Percentiles rank a stretch among this genome's conserved stretches.
phyloP scores from a whole-genome alignment of 257 asterid species.

The Fraxinus pennsylvanica region DNA sequence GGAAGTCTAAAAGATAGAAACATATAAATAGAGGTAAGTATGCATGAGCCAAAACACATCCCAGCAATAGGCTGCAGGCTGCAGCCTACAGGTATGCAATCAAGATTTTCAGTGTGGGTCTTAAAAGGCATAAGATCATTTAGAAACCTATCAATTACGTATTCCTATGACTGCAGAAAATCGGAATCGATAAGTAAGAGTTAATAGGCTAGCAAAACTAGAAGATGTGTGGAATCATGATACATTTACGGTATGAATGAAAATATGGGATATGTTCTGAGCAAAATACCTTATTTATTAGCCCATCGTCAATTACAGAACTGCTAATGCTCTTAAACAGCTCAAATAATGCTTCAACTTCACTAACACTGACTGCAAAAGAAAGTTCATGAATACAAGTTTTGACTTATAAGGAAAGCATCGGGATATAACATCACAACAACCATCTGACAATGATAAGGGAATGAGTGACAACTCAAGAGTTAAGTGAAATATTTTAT shows the following conservation, averaged over 20 bases:
- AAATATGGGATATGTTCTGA: neutral
- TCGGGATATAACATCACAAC: conserved; percentile 12
- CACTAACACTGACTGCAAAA: conserved; percentile 95
- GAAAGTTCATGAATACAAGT: conserved; percentile 16
- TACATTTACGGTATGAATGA: neutral
- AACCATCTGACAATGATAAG: conserved; percentile 8
- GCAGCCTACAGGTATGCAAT: neutral
- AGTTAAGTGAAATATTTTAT: conserved; percentile 4
- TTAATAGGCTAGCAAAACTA: neutral
- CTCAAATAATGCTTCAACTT: conserved; percentile 98
- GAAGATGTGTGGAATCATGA: neutral
- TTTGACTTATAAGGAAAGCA: conserved; percentile 2
- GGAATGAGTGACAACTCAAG: conserved; percentile 11
- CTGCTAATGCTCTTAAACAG: conserved; percentile 96
- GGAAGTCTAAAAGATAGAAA: conserved; percentile 12
- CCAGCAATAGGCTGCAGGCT: neutral
- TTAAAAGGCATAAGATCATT: neutral
- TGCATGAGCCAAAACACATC: neutral
- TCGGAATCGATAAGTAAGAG: neutral
- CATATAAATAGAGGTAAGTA: neutral
- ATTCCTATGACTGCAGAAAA: neutral
- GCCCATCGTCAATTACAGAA: conserved; percentile 89
- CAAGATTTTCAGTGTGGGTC: neutral
- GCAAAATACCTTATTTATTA: conserved; percentile 78
- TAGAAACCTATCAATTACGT: neutral